Percentiles rank a stretch among this genome's conserved stretches.
These are phyloP conservation scores for Wickerhamomyces xylosicus DNA, from an alignment of 805 yeast species.

Conservation along the genomic window DNA sequence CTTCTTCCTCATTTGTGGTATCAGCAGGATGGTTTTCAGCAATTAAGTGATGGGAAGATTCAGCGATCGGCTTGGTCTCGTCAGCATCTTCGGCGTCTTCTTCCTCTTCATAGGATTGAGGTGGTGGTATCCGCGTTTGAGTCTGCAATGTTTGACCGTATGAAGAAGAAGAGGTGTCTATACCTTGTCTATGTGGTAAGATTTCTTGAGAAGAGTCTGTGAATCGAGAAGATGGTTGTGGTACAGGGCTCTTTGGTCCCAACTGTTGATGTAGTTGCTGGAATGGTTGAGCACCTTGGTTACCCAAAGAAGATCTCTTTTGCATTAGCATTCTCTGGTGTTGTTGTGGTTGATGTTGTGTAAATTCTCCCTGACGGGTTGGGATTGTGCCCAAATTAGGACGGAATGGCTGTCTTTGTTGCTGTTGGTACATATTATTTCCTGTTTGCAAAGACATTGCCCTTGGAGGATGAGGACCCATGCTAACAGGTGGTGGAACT, in stretches of 20 bases:
- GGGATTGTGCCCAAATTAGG: not conserved
- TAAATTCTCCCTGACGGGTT: no score
- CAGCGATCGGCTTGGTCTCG: not conserved
- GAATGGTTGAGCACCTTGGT: not conserved
- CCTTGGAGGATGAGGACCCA: not conserved
- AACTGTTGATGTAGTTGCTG: conserved; percentile 1
- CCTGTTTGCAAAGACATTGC: not conserved
- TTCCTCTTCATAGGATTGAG: no score
- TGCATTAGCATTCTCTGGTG: not conserved
- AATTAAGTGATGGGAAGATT: conserved; percentile 12
- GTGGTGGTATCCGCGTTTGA: no score
- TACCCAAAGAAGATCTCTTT: not conserved
- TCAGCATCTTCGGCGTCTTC: no score
- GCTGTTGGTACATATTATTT: not conserved
- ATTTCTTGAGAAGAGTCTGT: not conserved
- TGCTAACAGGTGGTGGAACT: not conserved
- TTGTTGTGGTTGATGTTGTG: no score
- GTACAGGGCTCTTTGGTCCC: no score
- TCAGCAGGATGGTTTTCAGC: conserved; percentile 15
- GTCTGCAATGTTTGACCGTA: no score
- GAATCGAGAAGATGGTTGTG: no score
- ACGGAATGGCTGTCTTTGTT: conserved; percentile 2
- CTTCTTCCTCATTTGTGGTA: not conserved
- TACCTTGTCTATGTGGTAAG: no score
- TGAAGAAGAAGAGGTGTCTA: no score